Evolutionary conservation across 768 basidiomycete genomes (phyloP).

Genomic region (Phanerochaete carnosa): DNA sequence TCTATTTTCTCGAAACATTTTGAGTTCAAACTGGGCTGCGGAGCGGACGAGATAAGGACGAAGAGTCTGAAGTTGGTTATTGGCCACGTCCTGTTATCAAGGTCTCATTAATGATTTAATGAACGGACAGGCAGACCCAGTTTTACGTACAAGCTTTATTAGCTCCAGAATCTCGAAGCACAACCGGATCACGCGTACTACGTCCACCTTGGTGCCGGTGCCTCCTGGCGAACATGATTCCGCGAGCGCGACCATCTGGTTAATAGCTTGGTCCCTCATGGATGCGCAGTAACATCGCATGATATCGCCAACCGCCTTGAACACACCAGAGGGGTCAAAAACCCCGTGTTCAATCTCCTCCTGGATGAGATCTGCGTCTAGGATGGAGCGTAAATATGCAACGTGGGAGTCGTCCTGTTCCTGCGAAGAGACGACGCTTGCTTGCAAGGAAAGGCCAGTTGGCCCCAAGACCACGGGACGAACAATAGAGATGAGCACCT

Average conservation of each 20-base stretch:
- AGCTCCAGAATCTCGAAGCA: slow-evolving; percentile 90
- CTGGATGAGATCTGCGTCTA: slow-evolving; percentile 80
- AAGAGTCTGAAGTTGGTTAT: slow-evolving; percentile 91
- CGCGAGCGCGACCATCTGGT: slow-evolving; percentile 77
- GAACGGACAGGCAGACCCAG: slow-evolving; percentile 18
- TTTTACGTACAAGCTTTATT: slow-evolving; percentile 83
- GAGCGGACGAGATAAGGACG: slow-evolving; percentile 85
- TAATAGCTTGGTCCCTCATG: slow-evolving; percentile 83
- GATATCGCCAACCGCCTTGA: slow-evolving; percentile 73
- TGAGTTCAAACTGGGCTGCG: slow-evolving; percentile 76
- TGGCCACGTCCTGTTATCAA: slow-evolving; percentile 79
- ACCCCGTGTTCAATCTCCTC: slow-evolving; percentile 75
- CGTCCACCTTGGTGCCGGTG: slow-evolving; percentile 54
- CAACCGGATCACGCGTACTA: slow-evolving; percentile 71
- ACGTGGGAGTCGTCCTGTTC: slow-evolving; percentile 63
- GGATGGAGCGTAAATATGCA: slow-evolving; percentile 63
- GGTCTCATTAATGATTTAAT: slow-evolving; percentile 10
- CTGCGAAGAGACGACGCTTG: slow-evolving; percentile 55
- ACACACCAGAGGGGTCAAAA: slow-evolving; percentile 78
- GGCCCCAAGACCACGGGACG: slow-evolving; percentile 50
- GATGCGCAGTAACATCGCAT: slow-evolving; percentile 92
- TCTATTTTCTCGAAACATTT: slow-evolving; percentile 64
- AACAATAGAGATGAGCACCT: slow-evolving; percentile 81
- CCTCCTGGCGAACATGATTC: slow-evolving; percentile 53
- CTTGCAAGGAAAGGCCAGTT: slow-evolving; percentile 48